A percentile compares a stretch with the other conserved stretches of the same genome.
Evolutionary conservation across 805 yeast genomes (phyloP).

Genomic region (Candida endomychidarum): DNA sequence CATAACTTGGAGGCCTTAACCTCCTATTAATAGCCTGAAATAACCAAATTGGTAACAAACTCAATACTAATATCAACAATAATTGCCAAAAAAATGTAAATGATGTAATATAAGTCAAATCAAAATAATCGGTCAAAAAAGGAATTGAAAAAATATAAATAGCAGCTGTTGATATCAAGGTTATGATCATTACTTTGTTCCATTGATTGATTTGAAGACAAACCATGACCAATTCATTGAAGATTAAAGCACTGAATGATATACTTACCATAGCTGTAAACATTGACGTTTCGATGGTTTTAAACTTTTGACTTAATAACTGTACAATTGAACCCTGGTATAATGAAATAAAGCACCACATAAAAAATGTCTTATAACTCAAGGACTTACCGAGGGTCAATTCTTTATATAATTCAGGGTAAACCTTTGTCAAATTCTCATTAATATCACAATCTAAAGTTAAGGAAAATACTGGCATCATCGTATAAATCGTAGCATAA

Average conservation of each 20-base stretch:
- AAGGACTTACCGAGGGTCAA: constrained; percentile 84
- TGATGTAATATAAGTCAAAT: constrained; percentile 59
- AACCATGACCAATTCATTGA: constrained; percentile 92
- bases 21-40: constrained; percentile 71
- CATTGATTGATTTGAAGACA: constrained; percentile 91
- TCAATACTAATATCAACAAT: constrained; percentile 59
- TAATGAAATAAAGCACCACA: constrained; percentile 87
- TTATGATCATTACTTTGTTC: constrained; percentile 72
- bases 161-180: constrained; percentile 68
- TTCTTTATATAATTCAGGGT: constrained; percentile 94
- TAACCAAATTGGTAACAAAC: constrained; percentile 88
- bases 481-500: constrained; percentile 93
- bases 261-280: constrained; percentile 82
- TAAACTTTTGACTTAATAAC: constrained; percentile 72
- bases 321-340: constrained; percentile 90
- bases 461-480: constrained; percentile 96
- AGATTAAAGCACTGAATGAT: constrained; percentile 73
- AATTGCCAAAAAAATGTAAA: constrained; percentile 69
- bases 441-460: constrained; percentile 90
- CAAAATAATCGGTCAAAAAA: constrained; percentile 82
- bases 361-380: constrained; percentile 82
- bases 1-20: constrained; percentile 91
- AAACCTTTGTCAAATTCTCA: constrained; percentile 81
- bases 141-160: constrained; percentile 78
- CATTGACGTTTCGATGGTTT: constrained; percentile 53